Percentiles rank a stretch among this genome's conserved stretches.
phyloP scores from a whole-genome alignment of 176 grass and related monocot genomes.

The Leersia perrieri region DNA sequence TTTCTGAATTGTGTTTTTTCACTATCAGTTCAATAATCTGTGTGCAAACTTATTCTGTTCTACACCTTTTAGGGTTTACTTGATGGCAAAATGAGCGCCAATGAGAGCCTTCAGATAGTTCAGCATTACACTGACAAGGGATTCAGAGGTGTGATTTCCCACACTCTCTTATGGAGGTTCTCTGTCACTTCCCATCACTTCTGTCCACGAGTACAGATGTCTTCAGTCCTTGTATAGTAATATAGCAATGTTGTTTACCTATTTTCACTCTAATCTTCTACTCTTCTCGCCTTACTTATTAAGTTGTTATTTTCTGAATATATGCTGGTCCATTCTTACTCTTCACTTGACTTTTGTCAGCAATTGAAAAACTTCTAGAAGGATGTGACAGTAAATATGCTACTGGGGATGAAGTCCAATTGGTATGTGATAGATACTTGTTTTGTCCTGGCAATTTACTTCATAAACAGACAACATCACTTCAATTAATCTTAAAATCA shows the following conservation, averaged over 20 bases:
- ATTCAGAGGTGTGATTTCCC: slow-evolving; percentile 58
- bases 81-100: slow-evolving; percentile 42
- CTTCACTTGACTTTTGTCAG: slow-evolving; percentile 36
- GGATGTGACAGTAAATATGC: slow-evolving; percentile 66
- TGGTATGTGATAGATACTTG: slow-evolving; percentile 44
- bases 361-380: slow-evolving; percentile 77
- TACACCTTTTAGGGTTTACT: slow-evolving; percentile 47
- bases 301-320: not conserved
- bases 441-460: slow-evolving; percentile 8
- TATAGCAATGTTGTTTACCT: not conserved
- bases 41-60: not conserved
- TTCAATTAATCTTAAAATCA: not conserved
- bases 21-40: not conserved
- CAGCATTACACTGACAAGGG: slow-evolving; percentile 73
- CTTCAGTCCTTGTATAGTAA: no score
- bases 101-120: slow-evolving; percentile 59
- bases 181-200: not conserved
- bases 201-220: not conserved
- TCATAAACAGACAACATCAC: not conserved
- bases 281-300: not conserved
- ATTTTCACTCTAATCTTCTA: not conserved
- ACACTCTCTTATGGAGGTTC: not conserved
- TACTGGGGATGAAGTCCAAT: slow-evolving; percentile 74
- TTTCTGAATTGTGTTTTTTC: not conserved
- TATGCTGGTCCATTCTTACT: not conserved